These are phyloP conservation scores for Pinus tabuliformis DNA, from an alignment of 75 land plant species.

Conservation along the genomic window DNA sequence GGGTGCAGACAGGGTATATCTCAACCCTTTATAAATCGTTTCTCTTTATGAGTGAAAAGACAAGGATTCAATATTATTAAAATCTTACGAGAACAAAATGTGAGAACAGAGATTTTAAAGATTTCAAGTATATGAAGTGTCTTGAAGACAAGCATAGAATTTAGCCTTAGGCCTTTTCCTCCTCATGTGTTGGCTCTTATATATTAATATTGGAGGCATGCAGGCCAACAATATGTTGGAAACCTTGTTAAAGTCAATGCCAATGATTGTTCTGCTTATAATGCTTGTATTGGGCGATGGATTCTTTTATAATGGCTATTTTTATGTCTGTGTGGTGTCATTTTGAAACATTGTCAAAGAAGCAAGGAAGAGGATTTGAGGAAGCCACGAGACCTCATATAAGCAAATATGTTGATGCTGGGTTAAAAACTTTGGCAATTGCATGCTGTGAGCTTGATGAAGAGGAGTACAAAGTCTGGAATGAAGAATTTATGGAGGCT, in stretches of 20 bases:
- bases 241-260: not conserved
- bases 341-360: slow-evolving; percentile 63
- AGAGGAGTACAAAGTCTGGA: slow-evolving; percentile 54
- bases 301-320: not conserved
- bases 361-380: slow-evolving; percentile 46
- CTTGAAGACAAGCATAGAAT: not conserved
- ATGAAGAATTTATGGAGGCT: slow-evolving; percentile 37
- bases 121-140: not conserved
- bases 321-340: slow-evolving; percentile 50
- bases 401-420: slow-evolving; percentile 71
- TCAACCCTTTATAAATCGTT: not conserved
- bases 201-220: not conserved
- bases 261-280: not conserved
- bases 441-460: slow-evolving; percentile 67
- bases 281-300: not conserved
- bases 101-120: too few species aligned
- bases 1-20: slow-evolving; percentile 67
- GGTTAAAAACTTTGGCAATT: slow-evolving; percentile 68
- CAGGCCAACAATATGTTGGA: not conserved
- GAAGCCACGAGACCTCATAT: slow-evolving; percentile 59
- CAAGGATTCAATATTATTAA: slow-evolving; percentile 15
- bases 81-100: slow-evolving; percentile 16
- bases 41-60: not conserved
- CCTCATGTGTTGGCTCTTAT: not conserved
- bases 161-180: not conserved